Conservation (phyloP, 768 basidiomycete species). For the Pleurotus eryngii region DNA sequence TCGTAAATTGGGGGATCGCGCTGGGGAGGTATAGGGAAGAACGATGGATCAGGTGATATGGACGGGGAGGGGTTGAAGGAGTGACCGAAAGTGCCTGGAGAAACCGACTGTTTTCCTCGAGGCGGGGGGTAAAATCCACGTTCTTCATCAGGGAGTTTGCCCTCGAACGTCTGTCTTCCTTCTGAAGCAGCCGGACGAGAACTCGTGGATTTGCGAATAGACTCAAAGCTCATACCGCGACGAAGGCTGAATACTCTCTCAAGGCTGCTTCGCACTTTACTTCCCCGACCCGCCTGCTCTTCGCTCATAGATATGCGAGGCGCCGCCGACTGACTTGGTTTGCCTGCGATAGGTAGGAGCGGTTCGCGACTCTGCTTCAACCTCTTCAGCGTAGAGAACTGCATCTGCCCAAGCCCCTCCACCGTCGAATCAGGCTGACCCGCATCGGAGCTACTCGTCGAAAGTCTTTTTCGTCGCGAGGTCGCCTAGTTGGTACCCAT, state of each 20-base stretch:
- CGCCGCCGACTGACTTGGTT: conserved; percentile 18
- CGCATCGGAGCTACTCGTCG: conserved; percentile 38
- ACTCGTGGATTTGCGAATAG: conserved; percentile 31
- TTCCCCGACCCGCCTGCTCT: conserved; percentile 11
- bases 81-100: conserved; percentile 9
- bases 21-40: conserved; percentile 18
- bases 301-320: conserved; percentile 21
- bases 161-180: conserved; percentile 24
- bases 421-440: conserved; percentile 18
- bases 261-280: conserved; percentile 54
- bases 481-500: conserved; percentile 38
- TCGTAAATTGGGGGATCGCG: conserved; percentile 30
- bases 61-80: conserved; percentile 12
- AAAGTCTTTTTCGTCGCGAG: conserved; percentile 28
- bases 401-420: conserved; percentile 14
- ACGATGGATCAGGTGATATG: conserved; percentile 16
- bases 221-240: conserved; percentile 49
- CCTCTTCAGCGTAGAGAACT: conserved; percentile 33
- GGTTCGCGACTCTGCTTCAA: conserved; percentile 72
- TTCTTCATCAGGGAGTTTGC: conserved; percentile 33
- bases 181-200: conserved; percentile 18
- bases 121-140: conserved; percentile 17
- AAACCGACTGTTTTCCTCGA: conserved; percentile 19
- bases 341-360: conserved; percentile 54
- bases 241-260: conserved; percentile 56